Percentiles rank a stretch among this genome's conserved stretches.
Evolutionary conservation across 2,329 filamentous ascomycete genomes (phyloP).

Genomic region (Emydomyces testavorans): DNA sequence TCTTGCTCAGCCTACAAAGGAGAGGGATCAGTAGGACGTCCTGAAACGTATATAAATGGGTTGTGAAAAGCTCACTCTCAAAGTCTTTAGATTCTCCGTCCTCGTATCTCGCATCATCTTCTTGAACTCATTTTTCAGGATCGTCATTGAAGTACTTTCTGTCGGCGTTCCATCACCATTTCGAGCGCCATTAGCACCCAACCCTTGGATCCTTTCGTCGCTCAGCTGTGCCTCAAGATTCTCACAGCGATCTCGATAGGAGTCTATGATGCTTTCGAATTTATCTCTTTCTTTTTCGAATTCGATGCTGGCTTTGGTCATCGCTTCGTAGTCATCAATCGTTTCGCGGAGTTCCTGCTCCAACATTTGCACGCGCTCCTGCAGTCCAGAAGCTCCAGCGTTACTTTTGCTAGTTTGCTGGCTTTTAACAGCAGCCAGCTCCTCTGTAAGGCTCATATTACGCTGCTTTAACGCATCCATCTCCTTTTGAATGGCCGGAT

Average conservation of each 20-base stretch:
- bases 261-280: conserved; percentile 53
- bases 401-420: conserved; percentile 22
- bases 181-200: conserved; percentile 46
- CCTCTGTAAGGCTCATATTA: conserved; percentile 38
- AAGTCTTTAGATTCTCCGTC: conserved; percentile 50
- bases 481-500: conserved; percentile 48
- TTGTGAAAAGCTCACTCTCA: conserved; percentile 45
- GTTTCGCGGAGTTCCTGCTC: conserved; percentile 57
- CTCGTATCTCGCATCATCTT: conserved; percentile 69
- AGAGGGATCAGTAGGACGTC: conserved; percentile 11
- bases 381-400: conserved; percentile 23
- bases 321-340: conserved; percentile 56
- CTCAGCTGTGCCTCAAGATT: conserved; percentile 51
- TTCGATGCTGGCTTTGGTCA: conserved; percentile 58
- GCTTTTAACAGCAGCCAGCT: conserved; percentile 36
- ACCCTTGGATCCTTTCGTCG: conserved; percentile 56
- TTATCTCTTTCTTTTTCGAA: conserved; percentile 59
- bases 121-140: conserved; percentile 63
- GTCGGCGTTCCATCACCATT: conserved; percentile 27
- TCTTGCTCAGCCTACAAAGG: conserved; percentile 57
- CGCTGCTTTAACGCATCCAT: conserved; percentile 44
- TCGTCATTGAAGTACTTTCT: conserved; percentile 55
- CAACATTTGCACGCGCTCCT: conserved; percentile 43
- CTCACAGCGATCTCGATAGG: conserved; percentile 52
- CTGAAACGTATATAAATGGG: not conserved